Evolutionary conservation across 257 asterid genomes (phyloP), one percentile per base, ranked within the genome.

Genomic region (Gardenia jasminoides): DNA sequence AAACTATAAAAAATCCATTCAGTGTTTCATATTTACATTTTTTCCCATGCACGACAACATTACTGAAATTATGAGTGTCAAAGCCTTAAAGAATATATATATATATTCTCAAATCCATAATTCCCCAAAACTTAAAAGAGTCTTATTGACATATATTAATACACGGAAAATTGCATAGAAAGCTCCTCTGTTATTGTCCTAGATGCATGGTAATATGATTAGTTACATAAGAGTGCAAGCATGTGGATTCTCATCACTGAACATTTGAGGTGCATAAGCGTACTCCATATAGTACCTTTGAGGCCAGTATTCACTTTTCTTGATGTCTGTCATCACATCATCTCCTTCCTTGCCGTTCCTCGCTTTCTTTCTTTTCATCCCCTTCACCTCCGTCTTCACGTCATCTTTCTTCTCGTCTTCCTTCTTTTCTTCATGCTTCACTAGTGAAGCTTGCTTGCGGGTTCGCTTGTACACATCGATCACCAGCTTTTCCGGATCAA

Each of bases 181-280:
- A 33, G 41, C 41, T 36, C 41, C 73, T 26, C 9, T 2, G 19
- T 28, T 7, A 28, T n/a, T 28, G 64, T 47, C 4, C 50, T n/a
- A n/a, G n/a, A n/a, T n/a, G 0, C 20, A n/a, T 22, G 6, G 58
- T 77, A 13, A 70, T 43, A 79, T 56, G n/a, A 10, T 10, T 1
- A 33, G 1, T 89, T 83, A 94, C 97, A 91, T 90, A 43, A 92
- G 76, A 70, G 79, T 73, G 86, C 97, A 94, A 72, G 98, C 98
- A 78, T 94, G 81, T 1, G 98, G 97, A 73, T 94, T 94, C 78
- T 92, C 97, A 68, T 94, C 98, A 44, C 97, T 94, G 91, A 92
- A 94, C n/a, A 92, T 28, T 78, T 92, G 92, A 82, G 96, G 96
- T 15, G 93, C 88, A 80, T 91, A 85, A 50, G 92, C 75, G 20